Conservation (phyloP, 768 basidiomycete genomes). For the Auricularia sp. region DNA sequence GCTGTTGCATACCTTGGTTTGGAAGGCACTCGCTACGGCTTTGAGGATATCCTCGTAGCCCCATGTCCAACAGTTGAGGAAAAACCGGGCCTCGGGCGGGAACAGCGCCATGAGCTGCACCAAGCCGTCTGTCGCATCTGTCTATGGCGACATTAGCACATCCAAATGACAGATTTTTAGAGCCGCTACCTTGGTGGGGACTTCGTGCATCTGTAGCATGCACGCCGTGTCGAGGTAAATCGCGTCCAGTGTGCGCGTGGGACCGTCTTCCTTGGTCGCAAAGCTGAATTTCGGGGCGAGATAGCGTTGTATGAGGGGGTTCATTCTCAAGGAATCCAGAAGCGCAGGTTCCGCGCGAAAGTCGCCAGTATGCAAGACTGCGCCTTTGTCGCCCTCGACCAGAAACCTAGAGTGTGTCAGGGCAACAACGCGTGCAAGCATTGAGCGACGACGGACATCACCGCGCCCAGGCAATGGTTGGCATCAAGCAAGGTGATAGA, state of each 20-base stretch:
- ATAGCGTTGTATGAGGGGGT: slow-evolving; percentile 66
- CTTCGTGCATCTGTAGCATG: slow-evolving; percentile 37
- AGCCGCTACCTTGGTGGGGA: slow-evolving; percentile 49
- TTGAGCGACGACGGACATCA: slow-evolving; percentile 50
- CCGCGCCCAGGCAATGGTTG: slow-evolving; percentile 90
- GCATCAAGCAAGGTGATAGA: slow-evolving; percentile 78
- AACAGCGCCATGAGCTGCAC: slow-evolving; percentile 60
- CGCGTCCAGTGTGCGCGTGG: slow-evolving; percentile 40
- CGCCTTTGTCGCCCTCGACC: slow-evolving; percentile 56
- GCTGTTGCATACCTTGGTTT: slow-evolving; percentile 37
- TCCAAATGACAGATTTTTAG: not conserved
- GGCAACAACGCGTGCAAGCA: not conserved
- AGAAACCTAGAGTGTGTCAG: slow-evolving; percentile 53
- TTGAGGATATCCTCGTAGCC: slow-evolving; percentile 91
- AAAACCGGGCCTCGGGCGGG: slow-evolving; percentile 62
- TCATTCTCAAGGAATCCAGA: slow-evolving; percentile 52
- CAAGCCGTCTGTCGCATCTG: slow-evolving; percentile 53
- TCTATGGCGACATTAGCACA: slow-evolving; percentile 19
- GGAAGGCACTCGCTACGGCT: slow-evolving; percentile 57
- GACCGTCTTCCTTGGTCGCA: not conserved
- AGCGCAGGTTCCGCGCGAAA: slow-evolving; percentile 81
- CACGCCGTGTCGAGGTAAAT: slow-evolving; percentile 80
- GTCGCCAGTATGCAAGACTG: slow-evolving; percentile 89
- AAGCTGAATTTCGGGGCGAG: slow-evolving; percentile 25
- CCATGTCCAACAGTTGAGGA: slow-evolving; percentile 91